These are phyloP conservation scores for Russula lepida DNA, from an alignment of 768 basidiomycete species.

Conservation along the genomic window DNA sequence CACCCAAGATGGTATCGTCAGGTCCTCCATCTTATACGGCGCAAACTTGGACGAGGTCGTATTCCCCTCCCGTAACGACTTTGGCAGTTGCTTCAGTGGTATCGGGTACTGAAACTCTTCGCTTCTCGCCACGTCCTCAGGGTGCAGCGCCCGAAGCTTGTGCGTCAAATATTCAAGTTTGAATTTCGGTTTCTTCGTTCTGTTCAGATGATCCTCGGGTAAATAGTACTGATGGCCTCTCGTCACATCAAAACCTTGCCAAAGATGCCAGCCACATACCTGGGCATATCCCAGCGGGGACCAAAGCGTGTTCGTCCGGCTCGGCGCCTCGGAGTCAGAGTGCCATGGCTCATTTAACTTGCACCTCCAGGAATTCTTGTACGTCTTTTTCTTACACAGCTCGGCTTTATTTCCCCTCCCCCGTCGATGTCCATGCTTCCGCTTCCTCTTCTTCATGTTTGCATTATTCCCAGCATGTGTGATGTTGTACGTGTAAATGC, in stretches of 20 bases:
- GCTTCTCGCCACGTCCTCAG: slow-evolving; percentile 24
- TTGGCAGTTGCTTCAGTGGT: slow-evolving; percentile 48
- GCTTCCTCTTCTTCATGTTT: slow-evolving; percentile 21
- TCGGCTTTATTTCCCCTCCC: slow-evolving; percentile 22
- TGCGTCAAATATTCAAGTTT: slow-evolving; percentile 77
- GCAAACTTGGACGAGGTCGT: slow-evolving; percentile 44
- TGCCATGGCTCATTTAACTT: slow-evolving; percentile 50
- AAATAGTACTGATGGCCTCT: slow-evolving; percentile 48
- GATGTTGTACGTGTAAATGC: slow-evolving; percentile 77
- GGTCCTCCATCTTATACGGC: slow-evolving; percentile 65
- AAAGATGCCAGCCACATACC: slow-evolving; percentile 36
- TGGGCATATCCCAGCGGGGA: slow-evolving; percentile 80
- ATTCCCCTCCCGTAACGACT: slow-evolving; percentile 35
- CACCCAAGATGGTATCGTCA: slow-evolving; percentile 73
- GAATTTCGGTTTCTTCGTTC: slow-evolving; percentile 48
- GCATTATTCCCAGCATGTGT: slow-evolving; percentile 30
- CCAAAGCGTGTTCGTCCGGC: slow-evolving; percentile 59
- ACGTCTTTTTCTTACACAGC: slow-evolving; percentile 42
- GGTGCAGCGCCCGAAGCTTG: slow-evolving; percentile 35
- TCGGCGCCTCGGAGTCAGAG: slow-evolving; percentile 58
- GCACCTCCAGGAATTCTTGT: slow-evolving; percentile 57
- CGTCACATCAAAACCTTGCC: background rate
- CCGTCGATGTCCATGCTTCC: slow-evolving; percentile 43
- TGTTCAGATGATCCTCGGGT: slow-evolving; percentile 40
- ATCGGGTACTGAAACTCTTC: slow-evolving; percentile 40